A percentile compares a stretch with the other conserved stretches of the same genome.
These are phyloP conservation scores for Rhytidhysteron rufulum DNA, from an alignment of 2,329 filamentous ascomycete species.

Conservation along the genomic window DNA sequence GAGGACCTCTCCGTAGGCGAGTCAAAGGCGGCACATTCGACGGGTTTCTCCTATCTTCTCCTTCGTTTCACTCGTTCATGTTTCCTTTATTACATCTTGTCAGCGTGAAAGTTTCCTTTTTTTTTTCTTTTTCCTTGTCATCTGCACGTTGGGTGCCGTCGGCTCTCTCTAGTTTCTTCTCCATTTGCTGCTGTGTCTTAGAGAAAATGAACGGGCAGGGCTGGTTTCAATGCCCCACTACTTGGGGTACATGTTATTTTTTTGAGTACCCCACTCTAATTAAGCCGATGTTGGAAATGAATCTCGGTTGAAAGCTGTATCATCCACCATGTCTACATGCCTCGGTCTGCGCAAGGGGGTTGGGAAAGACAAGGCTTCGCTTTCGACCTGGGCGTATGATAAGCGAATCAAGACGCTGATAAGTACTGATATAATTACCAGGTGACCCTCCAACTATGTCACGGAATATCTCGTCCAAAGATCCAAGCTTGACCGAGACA, in stretches of 20 bases:
- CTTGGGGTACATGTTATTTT: slow-evolving; percentile 1
- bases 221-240: background rate
- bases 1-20: background rate
- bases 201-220: slow-evolving; percentile 5
- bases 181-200: slow-evolving; percentile 2
- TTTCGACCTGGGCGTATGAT: too few relatives aligned
- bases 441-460: too few relatives aligned
- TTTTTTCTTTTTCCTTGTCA: slow-evolving; percentile 1
- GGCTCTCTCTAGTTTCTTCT: slow-evolving; percentile 2
- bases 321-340: too few relatives aligned
- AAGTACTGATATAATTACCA: too few relatives aligned
- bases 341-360: too few relatives aligned
- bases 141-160: background rate
- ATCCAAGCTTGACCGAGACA: too few relatives aligned
- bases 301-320: background rate
- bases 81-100: slow-evolving; percentile 1
- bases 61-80: background rate
- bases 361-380: too few relatives aligned
- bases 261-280: slow-evolving; percentile 5
- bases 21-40: background rate
- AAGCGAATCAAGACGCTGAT: too few relatives aligned
- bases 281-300: slow-evolving; percentile 4
- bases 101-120: background rate
- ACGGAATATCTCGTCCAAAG: too few relatives aligned
- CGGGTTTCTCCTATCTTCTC: slow-evolving; percentile 1